phyloP scores from a whole-genome alignment of 192 early-diverging fungal genomes.

The Cetraspora pellucida region DNA sequence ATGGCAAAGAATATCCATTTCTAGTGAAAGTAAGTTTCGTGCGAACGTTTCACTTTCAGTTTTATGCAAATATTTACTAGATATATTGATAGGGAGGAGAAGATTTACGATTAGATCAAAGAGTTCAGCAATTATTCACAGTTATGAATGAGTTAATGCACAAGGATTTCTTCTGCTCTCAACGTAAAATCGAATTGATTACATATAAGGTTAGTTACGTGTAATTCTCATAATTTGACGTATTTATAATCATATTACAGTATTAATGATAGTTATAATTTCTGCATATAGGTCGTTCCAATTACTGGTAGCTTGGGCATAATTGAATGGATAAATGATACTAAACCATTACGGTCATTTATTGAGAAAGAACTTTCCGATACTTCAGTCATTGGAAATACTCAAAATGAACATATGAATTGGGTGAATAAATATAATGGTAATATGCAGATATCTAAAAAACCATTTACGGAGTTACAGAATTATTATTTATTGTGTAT shows the following conservation, averaged over 20 bases:
- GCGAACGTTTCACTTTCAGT: background rate
- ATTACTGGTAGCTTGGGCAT: constrained; percentile 67
- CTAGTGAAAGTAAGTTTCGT: constrained; percentile 68
- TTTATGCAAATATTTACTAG: background rate
- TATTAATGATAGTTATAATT: background rate
- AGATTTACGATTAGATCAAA: constrained; percentile 76
- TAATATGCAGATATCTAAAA: constrained; percentile 45
- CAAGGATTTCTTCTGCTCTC: constrained; percentile 55
- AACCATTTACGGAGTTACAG: background rate
- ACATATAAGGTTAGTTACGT: constrained; percentile 66
- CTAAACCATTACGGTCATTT: constrained; percentile 65
- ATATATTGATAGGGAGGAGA: constrained; percentile 67
- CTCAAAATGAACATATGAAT: constrained; percentile 47
- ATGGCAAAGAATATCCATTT: constrained; percentile 73
- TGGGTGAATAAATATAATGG: constrained; percentile 55
- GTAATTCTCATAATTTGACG: background rate
- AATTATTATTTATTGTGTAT: background rate
- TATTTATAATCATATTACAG: background rate
- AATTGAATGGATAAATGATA: constrained; percentile 78
- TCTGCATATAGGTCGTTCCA: constrained; percentile 40
- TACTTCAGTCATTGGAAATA: constrained; percentile 46
- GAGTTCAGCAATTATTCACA: constrained; percentile 74
- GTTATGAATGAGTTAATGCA: constrained; percentile 76
- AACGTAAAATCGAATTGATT: constrained; percentile 57
- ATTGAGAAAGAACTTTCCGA: constrained; percentile 53